Base-by-base conservation (phyloP, 1,284 basidiomycete genomes). In the Albatrellus sp. region DNA sequence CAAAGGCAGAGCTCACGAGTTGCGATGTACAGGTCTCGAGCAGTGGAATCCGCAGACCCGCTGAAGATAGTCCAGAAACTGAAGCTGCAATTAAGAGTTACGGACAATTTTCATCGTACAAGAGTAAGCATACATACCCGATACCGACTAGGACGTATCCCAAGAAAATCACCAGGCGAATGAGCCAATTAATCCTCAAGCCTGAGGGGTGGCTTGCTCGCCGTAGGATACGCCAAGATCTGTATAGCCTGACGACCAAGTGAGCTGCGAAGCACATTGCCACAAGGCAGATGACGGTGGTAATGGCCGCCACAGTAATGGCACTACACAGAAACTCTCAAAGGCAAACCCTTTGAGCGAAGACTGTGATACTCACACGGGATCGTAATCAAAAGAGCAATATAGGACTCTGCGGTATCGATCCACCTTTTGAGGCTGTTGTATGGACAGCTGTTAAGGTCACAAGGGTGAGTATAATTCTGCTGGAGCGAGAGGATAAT, bases 391-490 rank as follows among this genome's bases (percentile, higher is more conserved):
- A 13, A 62, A 50, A 3, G 61, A 61, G 45, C 70, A 73, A 55
- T 72, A 73, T 40, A 73, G 46, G 24, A 63, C 64, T 16, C 50
- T 48, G 51, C 69, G 69, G 41, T 55, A 55, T 12, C 59, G 54
- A 17, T 47, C 55, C 20, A 69, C 55, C 1, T 53, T 51, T 2
- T 56, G 49, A 29, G 64, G 60, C 17, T 56, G 47, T 46, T n/a
- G n/a, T n/a, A n/a, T n/a, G n/a, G n/a, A n/a, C n/a, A n/a, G n/a
- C n/a, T n/a, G n/a, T n/a, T n/a, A n/a, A n/a, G n/a, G n/a, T n/a
- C n/a, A n/a, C n/a, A n/a, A n/a, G n/a, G n/a, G n/a, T n/a, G n/a
- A n/a, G n/a, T n/a, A n/a, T n/a, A n/a, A n/a, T n/a, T n/a, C n/a
- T n/a, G n/a, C n/a, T 30, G 20, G 24, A 33, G 16, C 4, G 31